Evolutionary conservation across 176 grass and related monocot species (phyloP).

Genomic region (sorghum (Sorghum bicolor)): Sorghum_bicolor_NCBIv3 NC_012872.2:61297501-61298000

Average conservation of each 20-base stretch:
- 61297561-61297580: conserved; percentile 71
- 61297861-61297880: conserved; percentile 14
- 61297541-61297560: conserved; percentile 67
- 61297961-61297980: not conserved
- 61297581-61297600: conserved; percentile 78
- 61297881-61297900: conserved; percentile 12
- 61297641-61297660: conserved; percentile 76
- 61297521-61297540: conserved; percentile 89
- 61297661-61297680: conserved; percentile 18
- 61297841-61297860: conserved; percentile 33
- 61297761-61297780: conserved; percentile 97
- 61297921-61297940: conserved; percentile 39
- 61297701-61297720: not conserved
- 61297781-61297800: conserved; percentile 84
- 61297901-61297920: not conserved
- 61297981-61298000: not conserved
- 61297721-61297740: conserved; percentile 44
- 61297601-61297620: conserved; percentile 79
- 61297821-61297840: not conserved
- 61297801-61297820: conserved; percentile 29
- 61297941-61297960: not conserved
- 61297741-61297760: conserved; percentile 91
- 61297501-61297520: conserved; percentile 93
- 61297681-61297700: not conserved
- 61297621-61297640: conserved; percentile 77